These are phyloP conservation scores for Arxiozyma slooffiae DNA, from an alignment of 1,139 yeast genomes.

Conservation along the genomic window DNA sequence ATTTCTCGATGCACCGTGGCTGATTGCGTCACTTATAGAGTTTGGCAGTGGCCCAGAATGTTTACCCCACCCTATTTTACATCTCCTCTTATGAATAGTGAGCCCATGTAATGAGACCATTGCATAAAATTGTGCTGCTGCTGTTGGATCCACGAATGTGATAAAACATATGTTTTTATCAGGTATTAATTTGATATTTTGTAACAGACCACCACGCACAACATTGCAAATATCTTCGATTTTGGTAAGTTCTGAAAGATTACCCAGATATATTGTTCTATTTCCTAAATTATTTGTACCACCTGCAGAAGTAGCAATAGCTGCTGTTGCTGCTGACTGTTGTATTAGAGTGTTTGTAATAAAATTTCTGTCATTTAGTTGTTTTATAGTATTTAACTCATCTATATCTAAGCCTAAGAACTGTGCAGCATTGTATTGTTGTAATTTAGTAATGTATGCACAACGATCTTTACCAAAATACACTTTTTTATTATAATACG, in stretches of 20 bases:
- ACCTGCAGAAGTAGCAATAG: slow-evolving; percentile 68
- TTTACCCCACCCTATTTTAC: slow-evolving; percentile 94
- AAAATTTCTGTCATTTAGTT: slow-evolving; percentile 53
- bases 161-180: slow-evolving; percentile 91
- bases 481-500: slow-evolving; percentile 55
- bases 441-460: slow-evolving; percentile 76
- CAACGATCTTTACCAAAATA: slow-evolving; percentile 88
- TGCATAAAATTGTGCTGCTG: slow-evolving; percentile 90
- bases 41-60: slow-evolving; percentile 86
- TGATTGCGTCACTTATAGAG: slow-evolving; percentile 72
- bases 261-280: slow-evolving; percentile 84
- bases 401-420: slow-evolving; percentile 87
- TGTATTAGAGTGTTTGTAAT: slow-evolving; percentile 41
- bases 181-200: slow-evolving; percentile 58
- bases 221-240: slow-evolving; percentile 90
- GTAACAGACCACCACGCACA: slow-evolving; percentile 85
- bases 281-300: slow-evolving; percentile 80
- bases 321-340: slow-evolving; percentile 71
- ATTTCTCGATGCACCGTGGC: slow-evolving; percentile 89
- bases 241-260: slow-evolving; percentile 73
- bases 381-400: slow-evolving; percentile 62
- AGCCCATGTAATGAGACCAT: slow-evolving; percentile 77
- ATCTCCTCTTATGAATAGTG: slow-evolving; percentile 66
- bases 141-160: slow-evolving; percentile 82
- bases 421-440: slow-evolving; percentile 95